Conservation (phyloP, 1,139 yeast species). For the Taphrina flavorubra region DNA sequence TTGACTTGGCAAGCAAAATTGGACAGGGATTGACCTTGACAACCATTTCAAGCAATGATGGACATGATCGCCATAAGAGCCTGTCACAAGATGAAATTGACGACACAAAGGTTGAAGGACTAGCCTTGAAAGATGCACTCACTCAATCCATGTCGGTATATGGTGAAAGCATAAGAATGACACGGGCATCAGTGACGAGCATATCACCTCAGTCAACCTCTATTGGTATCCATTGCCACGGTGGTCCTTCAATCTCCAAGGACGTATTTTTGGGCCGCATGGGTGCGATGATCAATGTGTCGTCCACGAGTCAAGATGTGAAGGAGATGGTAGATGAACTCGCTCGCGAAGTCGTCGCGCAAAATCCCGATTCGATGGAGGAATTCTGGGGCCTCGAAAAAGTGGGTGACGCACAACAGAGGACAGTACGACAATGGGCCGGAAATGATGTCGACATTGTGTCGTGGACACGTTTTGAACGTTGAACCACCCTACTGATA, state of each 20-base stretch:
- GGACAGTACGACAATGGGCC: constrained; percentile 40
- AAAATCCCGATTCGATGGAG: constrained; percentile 38
- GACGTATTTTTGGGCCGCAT: constrained; percentile 22
- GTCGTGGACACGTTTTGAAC: constrained; percentile 34
- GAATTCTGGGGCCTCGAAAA: constrained; percentile 37
- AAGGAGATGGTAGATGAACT: constrained; percentile 26
- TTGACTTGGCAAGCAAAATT: constrained; percentile 8
- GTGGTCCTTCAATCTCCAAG: constrained; percentile 26
- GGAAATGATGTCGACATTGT: constrained; percentile 26
- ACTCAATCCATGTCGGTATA: constrained; percentile 34
- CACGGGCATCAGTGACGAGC: not conserved
- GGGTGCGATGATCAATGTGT: constrained; percentile 31
- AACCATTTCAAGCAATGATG: not conserved
- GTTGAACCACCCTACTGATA: not conserved
- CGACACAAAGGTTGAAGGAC: not conserved
- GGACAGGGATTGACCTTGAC: constrained; percentile 13
- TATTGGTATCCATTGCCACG: constrained; percentile 36
- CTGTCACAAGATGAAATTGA: constrained; percentile 12
- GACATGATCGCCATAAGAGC: not conserved
- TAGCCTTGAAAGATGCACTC: constrained; percentile 11
- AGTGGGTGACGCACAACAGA: constrained; percentile 30
- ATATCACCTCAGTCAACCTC: not conserved
- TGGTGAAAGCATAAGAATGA: constrained; percentile 28
- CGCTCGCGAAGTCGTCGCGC: constrained; percentile 42
- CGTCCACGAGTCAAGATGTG: not conserved